Conservation (phyloP, 2,329 filamentous ascomycete species). For the Neodidymelliopsis sp. region DNA sequence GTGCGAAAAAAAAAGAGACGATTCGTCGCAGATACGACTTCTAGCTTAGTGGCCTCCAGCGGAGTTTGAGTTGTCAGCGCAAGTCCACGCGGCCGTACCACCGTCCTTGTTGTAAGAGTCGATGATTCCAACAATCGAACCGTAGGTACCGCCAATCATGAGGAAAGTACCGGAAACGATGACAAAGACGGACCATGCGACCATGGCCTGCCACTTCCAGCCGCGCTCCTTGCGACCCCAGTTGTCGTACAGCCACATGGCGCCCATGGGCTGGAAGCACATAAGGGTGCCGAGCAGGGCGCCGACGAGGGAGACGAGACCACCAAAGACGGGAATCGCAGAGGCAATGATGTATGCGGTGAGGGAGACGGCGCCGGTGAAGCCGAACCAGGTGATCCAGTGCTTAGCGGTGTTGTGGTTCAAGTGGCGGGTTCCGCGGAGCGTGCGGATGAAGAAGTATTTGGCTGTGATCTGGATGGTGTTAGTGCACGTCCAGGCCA, state of each 20-base stretch:
- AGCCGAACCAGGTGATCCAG: conserved; percentile 62
- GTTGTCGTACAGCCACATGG: conserved; percentile 26
- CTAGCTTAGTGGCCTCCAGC: too few species aligned
- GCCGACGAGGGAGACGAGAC: conserved; percentile 19
- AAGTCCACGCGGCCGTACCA: conserved; percentile 14
- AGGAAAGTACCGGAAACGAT: conserved; percentile 19
- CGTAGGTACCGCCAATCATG: conserved; percentile 18
- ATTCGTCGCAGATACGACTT: not conserved
- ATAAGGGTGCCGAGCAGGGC: conserved; percentile 22
- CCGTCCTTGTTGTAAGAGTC: conserved; percentile 14
- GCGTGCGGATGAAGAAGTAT: conserved; percentile 63
- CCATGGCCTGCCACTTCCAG: conserved; percentile 19
- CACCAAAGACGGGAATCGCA: conserved; percentile 20
- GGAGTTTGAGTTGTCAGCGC: conserved; percentile 21
- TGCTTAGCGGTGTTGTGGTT: conserved; percentile 61
- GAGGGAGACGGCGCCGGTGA: conserved; percentile 45
- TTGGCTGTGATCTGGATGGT: conserved; percentile 60
- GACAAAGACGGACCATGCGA: conserved; percentile 18
- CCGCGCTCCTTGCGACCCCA: conserved; percentile 12
- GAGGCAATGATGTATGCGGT: conserved; percentile 21
- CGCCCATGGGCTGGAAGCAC: conserved; percentile 25
- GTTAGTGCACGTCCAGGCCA: not conserved
- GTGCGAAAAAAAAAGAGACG: not conserved
- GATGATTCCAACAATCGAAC: conserved; percentile 16
- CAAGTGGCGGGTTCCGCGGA: conserved; percentile 60